Evolutionary conservation across 176 grass and related monocot genomes (phyloP).

Genomic region (Oryza brachyantha): DNA sequence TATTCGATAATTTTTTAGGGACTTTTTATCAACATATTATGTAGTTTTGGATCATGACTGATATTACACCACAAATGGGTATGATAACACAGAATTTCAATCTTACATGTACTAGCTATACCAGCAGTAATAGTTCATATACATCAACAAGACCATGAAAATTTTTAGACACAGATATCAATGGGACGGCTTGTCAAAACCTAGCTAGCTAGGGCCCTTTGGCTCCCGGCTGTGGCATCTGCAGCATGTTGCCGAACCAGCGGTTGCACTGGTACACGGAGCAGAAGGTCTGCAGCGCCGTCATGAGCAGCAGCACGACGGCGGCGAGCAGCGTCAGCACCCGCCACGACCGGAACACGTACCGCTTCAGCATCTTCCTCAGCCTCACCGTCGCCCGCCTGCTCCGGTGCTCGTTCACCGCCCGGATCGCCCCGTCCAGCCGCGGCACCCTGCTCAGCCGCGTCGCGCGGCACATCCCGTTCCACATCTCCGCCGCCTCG

Average conservation of each 20-base stretch:
- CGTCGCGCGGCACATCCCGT: slow-evolving; percentile 58
- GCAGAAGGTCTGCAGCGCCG: slow-evolving; percentile 69
- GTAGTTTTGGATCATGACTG: too few relatives aligned
- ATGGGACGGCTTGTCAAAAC: too few relatives aligned
- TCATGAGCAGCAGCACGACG: slow-evolving; percentile 50
- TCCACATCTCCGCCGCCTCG: slow-evolving; percentile 60
- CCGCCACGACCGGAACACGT: slow-evolving; percentile 73
- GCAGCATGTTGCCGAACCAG: slow-evolving; percentile 41
- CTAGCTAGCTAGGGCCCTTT: background rate
- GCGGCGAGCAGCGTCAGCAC: slow-evolving; percentile 66
- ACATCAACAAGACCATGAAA: background rate
- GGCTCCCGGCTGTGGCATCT: background rate
- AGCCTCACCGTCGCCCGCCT: slow-evolving; percentile 25
- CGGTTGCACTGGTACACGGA: slow-evolving; percentile 55
- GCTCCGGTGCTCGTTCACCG: slow-evolving; percentile 53
- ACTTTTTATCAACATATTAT: too few relatives aligned
- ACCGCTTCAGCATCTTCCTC: slow-evolving; percentile 48
- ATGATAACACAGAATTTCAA: background rate
- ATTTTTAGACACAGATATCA: background rate
- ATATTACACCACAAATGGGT: too few relatives aligned
- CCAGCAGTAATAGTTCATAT: background rate
- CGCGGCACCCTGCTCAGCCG: slow-evolving; percentile 51
- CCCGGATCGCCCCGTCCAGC: slow-evolving; percentile 49
- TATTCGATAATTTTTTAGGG: too few relatives aligned
- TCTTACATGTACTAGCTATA: background rate